Percentiles rank a stretch among this genome's conserved stretches.
Conservation (phyloP, 2,329 filamentous ascomycete species). For the Zopfia rhizophila region DNA sequence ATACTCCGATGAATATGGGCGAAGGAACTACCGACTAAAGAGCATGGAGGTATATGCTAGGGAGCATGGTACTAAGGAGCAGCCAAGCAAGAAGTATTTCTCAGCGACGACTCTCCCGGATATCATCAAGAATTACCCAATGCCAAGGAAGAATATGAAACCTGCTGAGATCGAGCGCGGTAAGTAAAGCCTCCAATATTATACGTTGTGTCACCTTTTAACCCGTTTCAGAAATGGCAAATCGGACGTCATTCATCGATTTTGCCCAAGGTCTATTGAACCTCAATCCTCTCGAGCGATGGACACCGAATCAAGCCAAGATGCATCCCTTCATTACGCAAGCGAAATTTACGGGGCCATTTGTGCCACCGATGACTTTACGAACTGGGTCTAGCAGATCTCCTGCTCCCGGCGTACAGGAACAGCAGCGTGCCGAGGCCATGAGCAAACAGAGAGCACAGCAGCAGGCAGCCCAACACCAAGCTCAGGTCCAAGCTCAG, state of each 20-base stretch:
- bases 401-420: slow-evolving; percentile 90
- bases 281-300: slow-evolving; percentile 94
- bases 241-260: slow-evolving; percentile 96
- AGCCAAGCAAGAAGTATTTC: slow-evolving; percentile 99
- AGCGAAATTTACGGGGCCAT: slow-evolving; percentile 94
- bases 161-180: slow-evolving; percentile 95
- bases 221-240: slow-evolving; percentile 85
- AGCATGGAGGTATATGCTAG: slow-evolving; percentile 98
- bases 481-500: slow-evolving; percentile 73
- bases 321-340: slow-evolving; percentile 98
- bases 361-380: slow-evolving; percentile 96
- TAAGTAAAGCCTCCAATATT: slow-evolving; percentile 56
- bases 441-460: slow-evolving; percentile 88
- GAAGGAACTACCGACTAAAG: slow-evolving; percentile 91
- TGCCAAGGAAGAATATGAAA: slow-evolving; percentile 99
- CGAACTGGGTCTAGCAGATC: slow-evolving; percentile 89
- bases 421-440: slow-evolving; percentile 94
- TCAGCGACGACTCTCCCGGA: slow-evolving; percentile 92
- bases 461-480: slow-evolving; percentile 51
- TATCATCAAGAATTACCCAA: slow-evolving; percentile 97
- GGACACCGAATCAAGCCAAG: slow-evolving; percentile 98
- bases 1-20: slow-evolving; percentile 87
- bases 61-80: slow-evolving; percentile 95
- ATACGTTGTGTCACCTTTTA: slow-evolving; percentile 16
- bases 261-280: slow-evolving; percentile 93